Evolutionary conservation across 495 filamentous ascomycete genomes (phyloP).

Genomic region (Aspergillus sclerotiicarbonarius): DNA sequence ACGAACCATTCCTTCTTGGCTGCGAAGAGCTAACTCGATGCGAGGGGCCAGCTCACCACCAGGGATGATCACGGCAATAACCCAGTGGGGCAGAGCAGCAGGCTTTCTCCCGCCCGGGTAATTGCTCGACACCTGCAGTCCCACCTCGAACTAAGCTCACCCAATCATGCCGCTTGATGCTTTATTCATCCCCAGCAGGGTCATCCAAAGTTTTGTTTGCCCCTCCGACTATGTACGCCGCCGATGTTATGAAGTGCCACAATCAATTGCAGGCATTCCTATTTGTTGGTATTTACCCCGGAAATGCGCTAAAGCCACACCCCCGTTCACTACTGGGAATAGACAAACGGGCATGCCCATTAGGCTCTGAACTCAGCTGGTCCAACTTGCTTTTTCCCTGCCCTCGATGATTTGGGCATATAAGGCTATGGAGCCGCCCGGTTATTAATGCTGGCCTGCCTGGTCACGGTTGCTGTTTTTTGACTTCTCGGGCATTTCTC

Average conservation of each 20-base stretch:
- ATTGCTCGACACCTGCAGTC: no score
- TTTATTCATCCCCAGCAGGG: no score
- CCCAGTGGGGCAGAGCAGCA: no score
- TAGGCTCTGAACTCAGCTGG: neutral
- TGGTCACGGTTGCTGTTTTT: neutral
- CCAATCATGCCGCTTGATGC: no score
- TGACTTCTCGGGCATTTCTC: neutral
- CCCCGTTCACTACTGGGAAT: neutral
- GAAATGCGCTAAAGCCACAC: neutral
- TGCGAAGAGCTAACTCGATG: no score
- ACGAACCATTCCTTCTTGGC: no score
- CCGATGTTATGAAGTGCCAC: neutral
- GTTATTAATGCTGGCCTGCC: no score
- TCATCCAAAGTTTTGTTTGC: no score
- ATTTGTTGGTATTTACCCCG: neutral
- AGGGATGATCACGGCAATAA: no score
- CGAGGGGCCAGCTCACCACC: no score
- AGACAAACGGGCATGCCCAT: neutral
- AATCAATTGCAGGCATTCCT: neutral
- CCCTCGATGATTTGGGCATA: neutral
- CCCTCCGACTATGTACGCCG: neutral
- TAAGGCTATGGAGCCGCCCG: neutral
- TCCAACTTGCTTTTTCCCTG: neutral
- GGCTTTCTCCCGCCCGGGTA: no score
- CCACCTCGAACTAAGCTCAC: no score